Percentiles rank a stretch among this genome's conserved stretches.
Conservation (phyloP, 208 protist species). For the Herpetomonas samuelpessoai region DNA sequence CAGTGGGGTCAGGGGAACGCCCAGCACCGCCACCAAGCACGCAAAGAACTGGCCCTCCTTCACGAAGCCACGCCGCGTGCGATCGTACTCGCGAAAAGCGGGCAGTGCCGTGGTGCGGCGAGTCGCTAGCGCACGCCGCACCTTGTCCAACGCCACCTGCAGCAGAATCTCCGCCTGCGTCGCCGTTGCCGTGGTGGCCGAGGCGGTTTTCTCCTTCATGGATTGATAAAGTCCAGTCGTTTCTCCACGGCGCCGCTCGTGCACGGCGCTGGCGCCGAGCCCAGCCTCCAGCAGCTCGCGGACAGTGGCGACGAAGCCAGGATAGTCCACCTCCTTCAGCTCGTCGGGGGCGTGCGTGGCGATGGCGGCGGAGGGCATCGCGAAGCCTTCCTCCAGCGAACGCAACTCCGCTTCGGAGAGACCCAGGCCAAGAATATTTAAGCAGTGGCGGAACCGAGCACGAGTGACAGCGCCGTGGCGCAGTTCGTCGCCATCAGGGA, state of each 20-base stretch:
- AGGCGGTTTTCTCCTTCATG: background rate
- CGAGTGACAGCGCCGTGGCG: slow-evolving; percentile 72
- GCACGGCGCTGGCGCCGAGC: slow-evolving; percentile 38
- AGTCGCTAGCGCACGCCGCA: slow-evolving; percentile 44
- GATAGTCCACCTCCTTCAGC: slow-evolving; percentile 57
- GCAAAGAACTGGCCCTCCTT: slow-evolving; percentile 87
- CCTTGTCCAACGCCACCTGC: slow-evolving; percentile 32
- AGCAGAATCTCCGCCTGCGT: slow-evolving; percentile 22
- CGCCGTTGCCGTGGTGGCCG: background rate
- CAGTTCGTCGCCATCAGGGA: slow-evolving; percentile 84
- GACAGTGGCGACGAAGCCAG: slow-evolving; percentile 57
- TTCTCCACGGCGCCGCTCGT: background rate
- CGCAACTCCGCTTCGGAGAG: slow-evolving; percentile 50
- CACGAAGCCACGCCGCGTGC: slow-evolving; percentile 63
- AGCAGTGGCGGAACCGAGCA: slow-evolving; percentile 72
- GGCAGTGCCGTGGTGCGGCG: slow-evolving; percentile 48
- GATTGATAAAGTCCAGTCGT: background rate
- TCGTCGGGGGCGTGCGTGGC: slow-evolving; percentile 14
- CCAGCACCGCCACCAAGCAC: slow-evolving; percentile 57
- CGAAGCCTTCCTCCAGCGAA: slow-evolving; percentile 56
- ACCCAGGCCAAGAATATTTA: slow-evolving; percentile 69
- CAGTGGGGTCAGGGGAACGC: slow-evolving; percentile 63
- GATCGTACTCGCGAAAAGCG: slow-evolving; percentile 85
- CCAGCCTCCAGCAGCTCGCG: slow-evolving; percentile 45
- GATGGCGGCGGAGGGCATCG: slow-evolving; percentile 2